Conservation (phyloP, 371 early-diverging fungal species). For the Batkoa obscura region DNA sequence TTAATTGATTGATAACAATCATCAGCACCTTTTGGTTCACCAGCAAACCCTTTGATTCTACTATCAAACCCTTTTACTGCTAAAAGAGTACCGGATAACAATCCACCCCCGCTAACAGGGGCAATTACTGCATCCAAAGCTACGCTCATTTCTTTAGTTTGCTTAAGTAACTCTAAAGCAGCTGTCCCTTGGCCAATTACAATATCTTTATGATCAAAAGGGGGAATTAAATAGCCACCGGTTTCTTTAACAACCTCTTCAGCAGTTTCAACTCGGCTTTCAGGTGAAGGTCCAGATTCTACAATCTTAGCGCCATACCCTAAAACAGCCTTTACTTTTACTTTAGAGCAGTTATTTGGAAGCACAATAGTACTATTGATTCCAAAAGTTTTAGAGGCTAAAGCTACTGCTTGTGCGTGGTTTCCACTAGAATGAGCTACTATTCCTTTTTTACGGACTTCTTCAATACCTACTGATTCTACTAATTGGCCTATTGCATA, state of each 20-base stretch:
- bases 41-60: conserved; percentile 45
- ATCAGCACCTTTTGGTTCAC: conserved; percentile 73
- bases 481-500: conserved; percentile 65
- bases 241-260: conserved; percentile 39
- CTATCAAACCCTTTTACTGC: conserved; percentile 78
- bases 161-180: conserved; percentile 56
- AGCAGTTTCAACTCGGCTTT: conserved; percentile 73
- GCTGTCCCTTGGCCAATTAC: conserved; percentile 96
- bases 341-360: conserved; percentile 47
- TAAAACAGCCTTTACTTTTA: conserved; percentile 73
- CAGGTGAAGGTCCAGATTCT: conserved; percentile 71
- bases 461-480: conserved; percentile 17
- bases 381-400: conserved; percentile 71
- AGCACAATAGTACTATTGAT: conserved; percentile 88
- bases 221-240: conserved; percentile 72
- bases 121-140: conserved; percentile 66
- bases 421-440: conserved; percentile 78
- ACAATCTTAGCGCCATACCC: conserved; percentile 74
- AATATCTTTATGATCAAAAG: conserved; percentile 88
- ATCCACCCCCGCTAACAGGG: conserved; percentile 82
- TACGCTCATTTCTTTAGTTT: conserved; percentile 13
- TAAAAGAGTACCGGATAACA: conserved; percentile 71
- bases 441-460: conserved; percentile 66
- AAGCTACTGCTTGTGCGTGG: conserved; percentile 85
- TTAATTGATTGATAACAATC: conserved; percentile 67